Evolutionary conservation across 306 rosid genomes (phyloP).

Genomic region (Carpinus fangiana): DNA sequence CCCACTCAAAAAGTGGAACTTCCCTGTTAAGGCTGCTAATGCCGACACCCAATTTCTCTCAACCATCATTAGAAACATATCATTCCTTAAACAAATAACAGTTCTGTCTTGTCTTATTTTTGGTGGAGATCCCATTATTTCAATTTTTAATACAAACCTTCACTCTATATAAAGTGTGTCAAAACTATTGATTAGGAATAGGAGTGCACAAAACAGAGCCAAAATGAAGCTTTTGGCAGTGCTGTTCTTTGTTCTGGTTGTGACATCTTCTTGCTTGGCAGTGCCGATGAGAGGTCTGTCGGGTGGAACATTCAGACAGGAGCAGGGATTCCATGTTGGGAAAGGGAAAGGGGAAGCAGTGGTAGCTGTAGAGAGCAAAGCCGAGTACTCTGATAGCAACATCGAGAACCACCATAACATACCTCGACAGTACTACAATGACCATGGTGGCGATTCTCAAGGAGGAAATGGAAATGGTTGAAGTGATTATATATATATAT

Average conservation of each 20-base stretch:
- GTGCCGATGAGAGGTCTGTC: slow-evolving; percentile 36
- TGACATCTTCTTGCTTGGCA: slow-evolving; percentile 30
- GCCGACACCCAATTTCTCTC: neutral
- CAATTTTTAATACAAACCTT: neutral
- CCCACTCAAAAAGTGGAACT: slow-evolving; percentile 50
- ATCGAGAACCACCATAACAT: slow-evolving; percentile 43
- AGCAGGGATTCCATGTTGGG: slow-evolving; percentile 35
- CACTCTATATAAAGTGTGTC: neutral
- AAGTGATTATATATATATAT: too few species aligned
- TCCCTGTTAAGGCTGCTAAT: slow-evolving; percentile 20
- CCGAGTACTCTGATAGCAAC: slow-evolving; percentile 24
- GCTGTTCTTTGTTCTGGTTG: slow-evolving; percentile 32
- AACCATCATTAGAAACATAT: neutral
- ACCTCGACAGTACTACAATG: slow-evolving; percentile 41
- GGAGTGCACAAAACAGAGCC: neutral
- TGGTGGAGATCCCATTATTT: slow-evolving; percentile 25
- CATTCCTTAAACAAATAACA: slow-evolving; percentile 7
- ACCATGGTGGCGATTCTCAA: slow-evolving; percentile 15
- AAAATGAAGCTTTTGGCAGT: slow-evolving; percentile 47
- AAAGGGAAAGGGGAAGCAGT: slow-evolving; percentile 33
- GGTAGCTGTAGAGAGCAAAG: slow-evolving; percentile 29
- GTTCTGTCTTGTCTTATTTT: slow-evolving; percentile 3
- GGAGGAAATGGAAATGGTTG: too few species aligned
- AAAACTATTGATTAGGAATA: neutral
- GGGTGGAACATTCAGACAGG: slow-evolving; percentile 50